Conservation (phyloP, 2,329 filamentous ascomycete species). For the Colletotrichum trifolii region DNA sequence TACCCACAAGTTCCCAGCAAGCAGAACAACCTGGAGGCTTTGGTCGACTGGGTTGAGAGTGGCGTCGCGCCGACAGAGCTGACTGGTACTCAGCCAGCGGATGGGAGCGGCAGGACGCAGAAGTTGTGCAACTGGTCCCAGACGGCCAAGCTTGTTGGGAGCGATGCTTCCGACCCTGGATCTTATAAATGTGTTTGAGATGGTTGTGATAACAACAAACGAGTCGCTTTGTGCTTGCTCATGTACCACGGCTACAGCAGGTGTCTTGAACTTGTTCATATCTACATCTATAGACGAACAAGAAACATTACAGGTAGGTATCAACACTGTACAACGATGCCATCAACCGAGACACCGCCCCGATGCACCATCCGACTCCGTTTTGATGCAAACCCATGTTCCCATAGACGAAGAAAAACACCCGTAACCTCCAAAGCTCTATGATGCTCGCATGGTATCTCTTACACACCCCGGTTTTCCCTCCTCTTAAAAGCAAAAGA, state of each 20-base stretch:
- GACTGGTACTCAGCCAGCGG: slow-evolving; percentile 1
- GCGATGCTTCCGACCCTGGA: not conserved
- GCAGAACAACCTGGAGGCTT: slow-evolving; percentile 17
- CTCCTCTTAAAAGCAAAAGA: slow-evolving; percentile 62
- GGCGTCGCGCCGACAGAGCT: not conserved
- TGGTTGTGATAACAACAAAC: too few relatives aligned
- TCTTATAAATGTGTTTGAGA: not conserved
- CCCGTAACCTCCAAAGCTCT: not conserved
- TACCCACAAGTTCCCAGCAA: slow-evolving; percentile 22
- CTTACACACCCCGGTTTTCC: too few relatives aligned
- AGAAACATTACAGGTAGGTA: slow-evolving; percentile 35
- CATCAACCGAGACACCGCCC: slow-evolving; percentile 24
- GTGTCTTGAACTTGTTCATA: not conserved
- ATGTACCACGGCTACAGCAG: not conserved
- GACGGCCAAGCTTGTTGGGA: not conserved
- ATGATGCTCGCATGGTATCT: too few relatives aligned
- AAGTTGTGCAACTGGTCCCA: slow-evolving; percentile 25
- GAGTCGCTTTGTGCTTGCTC: not conserved
- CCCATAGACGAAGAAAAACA: not conserved
- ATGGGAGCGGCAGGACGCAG: slow-evolving; percentile 21
- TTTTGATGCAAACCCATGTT: slow-evolving; percentile 27
- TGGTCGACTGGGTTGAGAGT: slow-evolving; percentile 21
- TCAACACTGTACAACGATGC: slow-evolving; percentile 28
- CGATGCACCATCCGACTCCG: slow-evolving; percentile 30
- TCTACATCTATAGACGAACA: slow-evolving; percentile 11